Conservation (phyloP, 306 rosid genomes). For the Ziziphus jujuba region DNA sequence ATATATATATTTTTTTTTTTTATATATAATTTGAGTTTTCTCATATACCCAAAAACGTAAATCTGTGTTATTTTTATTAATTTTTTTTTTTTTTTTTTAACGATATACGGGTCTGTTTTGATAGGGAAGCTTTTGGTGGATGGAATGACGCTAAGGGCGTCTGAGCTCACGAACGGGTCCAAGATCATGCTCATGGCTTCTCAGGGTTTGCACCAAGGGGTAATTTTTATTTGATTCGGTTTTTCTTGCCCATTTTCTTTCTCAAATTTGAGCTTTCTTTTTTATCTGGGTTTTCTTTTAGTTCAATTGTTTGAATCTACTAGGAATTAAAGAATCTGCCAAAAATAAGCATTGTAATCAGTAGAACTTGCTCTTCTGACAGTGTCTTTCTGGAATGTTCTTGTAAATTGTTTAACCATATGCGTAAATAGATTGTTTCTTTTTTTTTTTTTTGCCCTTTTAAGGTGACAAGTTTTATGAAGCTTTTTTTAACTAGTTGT, state of each 20-base stretch:
- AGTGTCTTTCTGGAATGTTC: neutral
- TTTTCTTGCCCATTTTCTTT: neutral
- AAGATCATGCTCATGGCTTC: constrained; percentile 93
- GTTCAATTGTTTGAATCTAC: neutral
- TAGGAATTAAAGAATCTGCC: neutral
- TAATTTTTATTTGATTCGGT: constrained; percentile 15
- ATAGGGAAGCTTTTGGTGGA: constrained; percentile 89
- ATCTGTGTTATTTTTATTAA: neutral
- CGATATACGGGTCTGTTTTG: constrained; percentile 24
- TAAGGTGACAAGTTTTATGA: no score
- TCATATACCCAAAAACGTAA: neutral
- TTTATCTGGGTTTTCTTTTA: neutral
- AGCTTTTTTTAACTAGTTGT: no score
- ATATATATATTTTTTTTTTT: neutral
- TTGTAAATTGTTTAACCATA: neutral
- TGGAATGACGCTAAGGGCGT: constrained; percentile 54
- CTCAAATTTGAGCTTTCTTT: neutral
- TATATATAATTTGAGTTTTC: neutral
- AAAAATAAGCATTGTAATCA: neutral
- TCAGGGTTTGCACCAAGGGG: constrained; percentile 97
- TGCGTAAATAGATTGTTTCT: no score
- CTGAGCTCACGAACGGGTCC: constrained; percentile 61
- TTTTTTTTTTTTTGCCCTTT: no score
- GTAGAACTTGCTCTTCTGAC: neutral
- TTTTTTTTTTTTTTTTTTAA: neutral